Base-by-base conservation (phyloP, 2,329 filamentous ascomycete genomes). In the Akanthomyces uredinophilus region DNA sequence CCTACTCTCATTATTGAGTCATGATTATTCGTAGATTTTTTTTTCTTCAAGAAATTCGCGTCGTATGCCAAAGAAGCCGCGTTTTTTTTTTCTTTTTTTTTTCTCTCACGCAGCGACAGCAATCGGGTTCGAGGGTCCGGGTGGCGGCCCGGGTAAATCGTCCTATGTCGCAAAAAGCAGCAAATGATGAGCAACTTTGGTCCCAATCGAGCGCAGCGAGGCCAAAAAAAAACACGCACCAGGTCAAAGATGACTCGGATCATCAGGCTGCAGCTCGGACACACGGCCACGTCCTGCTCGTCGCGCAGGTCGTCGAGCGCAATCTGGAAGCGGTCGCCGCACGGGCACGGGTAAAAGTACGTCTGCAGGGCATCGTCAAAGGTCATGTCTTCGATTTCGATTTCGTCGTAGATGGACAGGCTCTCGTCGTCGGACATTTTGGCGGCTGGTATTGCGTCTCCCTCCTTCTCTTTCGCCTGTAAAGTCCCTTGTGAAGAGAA, bases 371-470 rank as follows among this genome's bases (percentile, higher is more conserved):
- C 81, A 52, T 87, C 79, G 75, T 97, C 92, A 74, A 86, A 97
- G 70, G 90, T 95, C 92, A 97, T 96, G 77, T 99, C 95, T 76
- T 98, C 94, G 79, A 98, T 97, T 75, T 98, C 94, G 76, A 98
- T 94, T 77, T 97, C 94, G 72, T 98, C 94, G 81, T 97, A 98
- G 74, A 96, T 91, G 68, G 89, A 87, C 62, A 89, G 76, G 39
- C 79, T 78, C 59, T 85, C 81, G 72, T 87, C 58, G 72, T 87
- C 86, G 41, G 86, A 81, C 85, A 87, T 88, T 62, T 67, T 78
- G 61, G 49, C 35, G n/a, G 24, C 14, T 6, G 16, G 2, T 43
- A 13, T 60, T 50, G 54, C 32, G 22, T 41, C 20, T 53, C 24
- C 22, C 18, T 18, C 51, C 5, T 4, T 18, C 4, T n/a, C 32